Conservation (phyloP, 306 rosid species). For the Betula pendula region DNA sequence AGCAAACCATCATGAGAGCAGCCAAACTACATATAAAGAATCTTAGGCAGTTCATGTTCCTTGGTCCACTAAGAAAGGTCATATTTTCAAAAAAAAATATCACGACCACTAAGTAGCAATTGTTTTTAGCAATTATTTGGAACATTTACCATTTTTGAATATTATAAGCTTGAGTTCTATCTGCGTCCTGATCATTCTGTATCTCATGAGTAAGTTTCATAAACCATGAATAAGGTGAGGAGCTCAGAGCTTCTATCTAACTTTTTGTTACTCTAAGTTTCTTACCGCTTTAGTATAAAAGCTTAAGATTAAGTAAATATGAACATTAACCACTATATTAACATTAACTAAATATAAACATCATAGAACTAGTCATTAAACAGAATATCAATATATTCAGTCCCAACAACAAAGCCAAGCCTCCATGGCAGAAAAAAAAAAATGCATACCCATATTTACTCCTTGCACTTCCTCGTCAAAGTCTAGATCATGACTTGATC, state of each 20-base stretch:
- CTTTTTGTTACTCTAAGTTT: not conserved
- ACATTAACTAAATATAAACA: not conserved
- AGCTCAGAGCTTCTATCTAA: not conserved
- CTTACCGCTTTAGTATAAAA: not conserved
- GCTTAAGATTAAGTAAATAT: not conserved
- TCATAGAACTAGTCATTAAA: not conserved
- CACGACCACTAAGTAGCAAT: not conserved
- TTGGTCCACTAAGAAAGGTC: not conserved
- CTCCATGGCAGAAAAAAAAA: not conserved
- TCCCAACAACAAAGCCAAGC: slow-evolving; percentile 8
- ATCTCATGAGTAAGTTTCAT: not conserved
- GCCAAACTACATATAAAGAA: not conserved
- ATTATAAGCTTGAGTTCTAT: slow-evolving; percentile 1
- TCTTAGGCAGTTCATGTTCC: not conserved
- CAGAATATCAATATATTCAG: not conserved
- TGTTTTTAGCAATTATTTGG: not conserved
- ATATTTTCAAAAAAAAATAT: not conserved
- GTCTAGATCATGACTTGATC: slow-evolving; percentile 72
- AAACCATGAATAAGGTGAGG: not conserved
- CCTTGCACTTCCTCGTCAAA: slow-evolving; percentile 55
- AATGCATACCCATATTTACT: slow-evolving; percentile 40
- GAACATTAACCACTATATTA: not conserved
- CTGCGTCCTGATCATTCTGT: not conserved
- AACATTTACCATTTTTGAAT: slow-evolving; percentile 1
- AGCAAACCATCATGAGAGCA: not conserved